Conservation (phyloP, 108 stramenopile genomes). For the Fragilaria crotonensis region DNA sequence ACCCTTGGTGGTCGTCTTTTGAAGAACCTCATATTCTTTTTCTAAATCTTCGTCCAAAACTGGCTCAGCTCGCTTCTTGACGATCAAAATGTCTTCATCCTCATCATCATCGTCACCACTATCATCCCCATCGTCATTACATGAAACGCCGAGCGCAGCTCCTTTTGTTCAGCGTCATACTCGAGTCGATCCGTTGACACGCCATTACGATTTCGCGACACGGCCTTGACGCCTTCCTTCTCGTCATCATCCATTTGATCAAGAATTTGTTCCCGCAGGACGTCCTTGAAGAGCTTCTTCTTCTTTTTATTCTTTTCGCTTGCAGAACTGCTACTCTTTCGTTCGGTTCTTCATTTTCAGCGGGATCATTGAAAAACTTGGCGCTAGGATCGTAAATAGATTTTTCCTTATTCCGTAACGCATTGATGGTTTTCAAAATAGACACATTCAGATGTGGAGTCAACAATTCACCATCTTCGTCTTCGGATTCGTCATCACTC, state of each 20-base stretch:
- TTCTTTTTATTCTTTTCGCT: slow-evolving; percentile 14
- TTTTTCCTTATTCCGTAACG: slow-evolving; percentile 63
- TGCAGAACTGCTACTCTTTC: no score
- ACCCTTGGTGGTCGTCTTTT: slow-evolving; percentile 11
- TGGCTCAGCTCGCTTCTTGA: slow-evolving; percentile 29
- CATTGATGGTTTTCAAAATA: slow-evolving; percentile 72
- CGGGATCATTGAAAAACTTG: slow-evolving; percentile 46
- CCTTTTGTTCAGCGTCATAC: slow-evolving; percentile 89
- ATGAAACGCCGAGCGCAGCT: slow-evolving; percentile 79
- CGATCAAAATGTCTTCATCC: slow-evolving; percentile 39
- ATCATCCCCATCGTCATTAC: no score
- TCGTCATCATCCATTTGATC: slow-evolving; percentile 68
- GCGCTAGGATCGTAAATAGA: slow-evolving; percentile 61
- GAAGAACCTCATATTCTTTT: slow-evolving; percentile 53
- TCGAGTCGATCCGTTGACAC: slow-evolving; percentile 41
- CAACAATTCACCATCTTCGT: slow-evolving; percentile 66
- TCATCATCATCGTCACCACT: slow-evolving; percentile 31
- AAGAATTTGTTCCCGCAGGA: slow-evolving; percentile 91
- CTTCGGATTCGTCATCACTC: slow-evolving; percentile 42
- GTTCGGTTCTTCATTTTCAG: slow-evolving; percentile 27
- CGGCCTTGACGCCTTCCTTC: slow-evolving; percentile 4
- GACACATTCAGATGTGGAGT: slow-evolving; percentile 62
- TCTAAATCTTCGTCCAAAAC: slow-evolving; percentile 40
- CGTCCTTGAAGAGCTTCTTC: slow-evolving; percentile 88
- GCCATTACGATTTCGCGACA: slow-evolving; percentile 10